Percentiles rank a stretch among this genome's conserved stretches.
phyloP scores from a whole-genome alignment of 2,329 filamentous ascomycete species.

The Berkeleyomyces basicola region DNA sequence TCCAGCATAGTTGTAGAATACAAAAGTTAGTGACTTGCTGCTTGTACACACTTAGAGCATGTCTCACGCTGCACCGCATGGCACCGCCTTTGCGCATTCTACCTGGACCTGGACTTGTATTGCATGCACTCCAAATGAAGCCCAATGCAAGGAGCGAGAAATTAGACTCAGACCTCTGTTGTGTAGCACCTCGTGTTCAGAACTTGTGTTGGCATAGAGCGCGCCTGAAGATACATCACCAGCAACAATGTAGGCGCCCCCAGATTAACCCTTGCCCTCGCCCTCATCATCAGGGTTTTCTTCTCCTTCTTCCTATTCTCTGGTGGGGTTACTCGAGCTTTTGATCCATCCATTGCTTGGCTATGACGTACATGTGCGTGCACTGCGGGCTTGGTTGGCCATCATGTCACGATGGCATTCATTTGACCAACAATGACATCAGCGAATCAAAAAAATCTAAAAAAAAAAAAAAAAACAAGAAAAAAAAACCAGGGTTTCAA shows the following conservation, averaged over 20 bases:
- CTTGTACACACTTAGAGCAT: background rate
- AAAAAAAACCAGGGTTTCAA: background rate
- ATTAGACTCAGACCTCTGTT: no score
- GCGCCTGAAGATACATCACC: no score
- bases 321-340: background rate
- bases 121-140: no score
- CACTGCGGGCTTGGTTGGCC: background rate
- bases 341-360: no score
- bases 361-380: background rate
- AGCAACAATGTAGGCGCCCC: no score
- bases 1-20: no score
- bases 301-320: background rate
- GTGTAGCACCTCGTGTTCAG: no score
- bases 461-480: background rate
- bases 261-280: background rate
- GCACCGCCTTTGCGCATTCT: background rate
- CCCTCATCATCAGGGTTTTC: background rate
- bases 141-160: no score
- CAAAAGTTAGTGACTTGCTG: no score
- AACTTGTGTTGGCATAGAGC: no score
- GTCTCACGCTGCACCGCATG: background rate
- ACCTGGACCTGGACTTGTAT: no score
- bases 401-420: background rate
- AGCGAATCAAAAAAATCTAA: background rate
- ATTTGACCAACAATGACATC: background rate